Percentiles rank a stretch among this genome's conserved stretches.
Evolutionary conservation across 148 eudicot genomes (phyloP).

Genomic region (Pouteria glomerata): DNA sequence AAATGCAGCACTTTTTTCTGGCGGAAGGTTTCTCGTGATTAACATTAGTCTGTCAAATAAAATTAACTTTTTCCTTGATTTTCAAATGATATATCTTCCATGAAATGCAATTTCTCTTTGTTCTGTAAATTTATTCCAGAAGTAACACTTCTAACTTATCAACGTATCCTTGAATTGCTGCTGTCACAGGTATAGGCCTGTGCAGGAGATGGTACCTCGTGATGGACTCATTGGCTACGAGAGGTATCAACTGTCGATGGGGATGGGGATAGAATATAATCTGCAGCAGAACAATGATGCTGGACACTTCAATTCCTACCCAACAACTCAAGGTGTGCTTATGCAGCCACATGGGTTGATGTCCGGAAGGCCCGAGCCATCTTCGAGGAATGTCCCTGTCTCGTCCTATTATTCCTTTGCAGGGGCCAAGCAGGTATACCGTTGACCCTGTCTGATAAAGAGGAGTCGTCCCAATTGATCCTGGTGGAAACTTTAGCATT

Average conservation of each 20-base stretch:
- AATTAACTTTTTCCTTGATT: not conserved
- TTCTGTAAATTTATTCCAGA: not conserved
- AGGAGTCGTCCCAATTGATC: no score
- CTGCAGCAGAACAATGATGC: not conserved
- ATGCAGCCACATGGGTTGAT: conserved; percentile 4
- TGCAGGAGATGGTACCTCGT: conserved; percentile 8
- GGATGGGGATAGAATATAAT: not conserved
- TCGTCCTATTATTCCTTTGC: conserved; percentile 22
- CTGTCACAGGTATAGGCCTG: conserved; percentile 10
- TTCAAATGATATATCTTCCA: not conserved
- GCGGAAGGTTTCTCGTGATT: no score
- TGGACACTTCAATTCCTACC: conserved; percentile 12
- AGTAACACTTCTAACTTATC: not conserved
- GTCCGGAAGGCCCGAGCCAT: conserved; percentile 2
- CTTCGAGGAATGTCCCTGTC: not conserved
- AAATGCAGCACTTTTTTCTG: no score
- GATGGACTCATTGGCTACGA: conserved; percentile 5
- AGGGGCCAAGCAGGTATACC: conserved; percentile 12
- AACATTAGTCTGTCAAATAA: not conserved
- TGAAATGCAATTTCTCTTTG: not conserved
- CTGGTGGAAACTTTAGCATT: no score
- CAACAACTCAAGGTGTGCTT: not conserved
- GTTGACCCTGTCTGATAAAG: not conserved
- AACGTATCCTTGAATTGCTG: conserved; percentile 1
- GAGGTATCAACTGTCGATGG: not conserved